A percentile compares a stretch with the other conserved stretches of the same genome.
These are phyloP conservation scores for Leptographium wingfieldii DNA, from an alignment of 2,329 filamentous ascomycete species.

Conservation along the genomic window DNA sequence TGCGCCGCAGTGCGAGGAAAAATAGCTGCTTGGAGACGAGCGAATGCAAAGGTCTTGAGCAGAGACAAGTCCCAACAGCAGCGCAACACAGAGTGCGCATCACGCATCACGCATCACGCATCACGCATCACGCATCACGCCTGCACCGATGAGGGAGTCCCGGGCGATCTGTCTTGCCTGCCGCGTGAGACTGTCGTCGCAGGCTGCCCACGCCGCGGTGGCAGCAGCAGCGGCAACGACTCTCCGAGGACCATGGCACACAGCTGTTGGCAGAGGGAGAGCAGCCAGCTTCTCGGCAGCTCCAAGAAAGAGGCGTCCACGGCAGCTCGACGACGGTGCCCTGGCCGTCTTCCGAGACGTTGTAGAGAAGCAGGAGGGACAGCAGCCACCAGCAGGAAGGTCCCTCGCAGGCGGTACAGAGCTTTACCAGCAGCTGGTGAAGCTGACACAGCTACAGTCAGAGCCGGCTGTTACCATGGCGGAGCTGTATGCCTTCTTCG, in stretches of 20 bases:
- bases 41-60: too few relatives aligned
- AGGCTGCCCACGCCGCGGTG: not conserved
- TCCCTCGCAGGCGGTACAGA: constrained; percentile 8
- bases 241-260: constrained; percentile 5
- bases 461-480: constrained; percentile 10
- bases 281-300: not conserved
- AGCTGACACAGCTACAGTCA: constrained; percentile 17
- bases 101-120: not conserved
- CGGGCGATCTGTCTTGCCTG: constrained; percentile 13
- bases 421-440: constrained; percentile 17
- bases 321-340: constrained; percentile 4
- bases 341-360: constrained; percentile 14
- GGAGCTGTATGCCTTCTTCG: constrained; percentile 21
- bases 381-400: not conserved
- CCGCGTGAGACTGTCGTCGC: constrained; percentile 6
- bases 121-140: not conserved
- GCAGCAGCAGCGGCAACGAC: not conserved
- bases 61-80: not conserved
- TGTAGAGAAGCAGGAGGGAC: not conserved
- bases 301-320: not conserved
- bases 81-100: not conserved
- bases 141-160: constrained; percentile 10
- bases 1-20: too few relatives aligned
- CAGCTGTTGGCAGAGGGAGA: not conserved
- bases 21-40: too few relatives aligned